phyloP scores from a whole-genome alignment of 1,139 yeast species.

The Debaryomycetaceae sp. region DNA sequence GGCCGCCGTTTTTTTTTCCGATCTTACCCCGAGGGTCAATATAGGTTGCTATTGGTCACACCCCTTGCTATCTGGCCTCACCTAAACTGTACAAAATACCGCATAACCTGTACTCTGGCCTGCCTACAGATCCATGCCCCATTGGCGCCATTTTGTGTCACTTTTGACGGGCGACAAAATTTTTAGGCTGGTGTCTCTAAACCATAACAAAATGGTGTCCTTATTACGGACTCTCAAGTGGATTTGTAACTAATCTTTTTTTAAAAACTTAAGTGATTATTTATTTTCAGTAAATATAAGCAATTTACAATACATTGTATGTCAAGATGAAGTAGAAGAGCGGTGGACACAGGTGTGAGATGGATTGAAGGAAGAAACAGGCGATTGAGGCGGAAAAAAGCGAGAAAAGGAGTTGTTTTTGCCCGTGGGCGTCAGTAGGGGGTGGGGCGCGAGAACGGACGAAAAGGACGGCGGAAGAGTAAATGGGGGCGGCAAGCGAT shows the following conservation, averaged over 20 bases:
- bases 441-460: not conserved
- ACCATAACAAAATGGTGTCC: slow-evolving; percentile 3
- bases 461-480: not conserved
- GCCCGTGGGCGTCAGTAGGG: not conserved
- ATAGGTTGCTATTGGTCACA: not conserved
- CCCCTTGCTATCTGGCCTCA: not conserved
- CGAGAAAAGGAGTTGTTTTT: not conserved
- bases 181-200: slow-evolving; percentile 2
- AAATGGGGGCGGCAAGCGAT: not conserved
- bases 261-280: not conserved
- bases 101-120: not conserved
- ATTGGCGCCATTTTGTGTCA: not conserved
- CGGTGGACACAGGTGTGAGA: not conserved
- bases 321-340: not conserved
- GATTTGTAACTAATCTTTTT: not conserved
- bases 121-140: not conserved
- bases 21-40: not conserved
- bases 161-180: not conserved
- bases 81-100: not conserved
- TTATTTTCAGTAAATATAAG: not conserved
- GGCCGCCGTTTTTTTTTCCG: not conserved
- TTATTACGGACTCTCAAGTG: not conserved
- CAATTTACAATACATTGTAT: not conserved
- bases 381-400: not conserved
- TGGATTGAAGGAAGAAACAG: not conserved